Evolutionary conservation across 495 filamentous ascomycete species (phyloP).

Genomic region (Penicillium fimorum): DNA sequence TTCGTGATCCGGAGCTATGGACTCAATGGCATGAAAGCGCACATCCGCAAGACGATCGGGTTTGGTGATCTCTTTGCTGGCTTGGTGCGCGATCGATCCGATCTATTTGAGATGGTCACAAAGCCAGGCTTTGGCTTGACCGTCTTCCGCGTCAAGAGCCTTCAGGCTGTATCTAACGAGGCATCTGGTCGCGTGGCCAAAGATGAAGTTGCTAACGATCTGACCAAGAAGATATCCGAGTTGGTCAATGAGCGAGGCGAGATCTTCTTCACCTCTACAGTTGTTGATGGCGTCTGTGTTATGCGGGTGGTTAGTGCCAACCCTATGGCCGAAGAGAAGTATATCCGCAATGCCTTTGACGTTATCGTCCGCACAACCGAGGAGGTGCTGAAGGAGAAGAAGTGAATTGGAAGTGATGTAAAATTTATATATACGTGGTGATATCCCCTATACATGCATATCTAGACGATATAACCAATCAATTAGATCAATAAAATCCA

Average conservation of each 20-base stretch:
- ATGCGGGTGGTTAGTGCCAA: slow-evolving; percentile 81
- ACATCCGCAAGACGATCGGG: slow-evolving; percentile 64
- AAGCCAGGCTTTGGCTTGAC: slow-evolving; percentile 78
- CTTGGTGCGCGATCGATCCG: slow-evolving; percentile 56
- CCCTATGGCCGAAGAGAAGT: slow-evolving; percentile 64
- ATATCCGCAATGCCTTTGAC: slow-evolving; percentile 73
- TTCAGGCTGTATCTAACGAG: slow-evolving; percentile 21
- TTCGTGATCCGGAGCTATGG: slow-evolving; percentile 91
- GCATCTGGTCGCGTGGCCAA: slow-evolving; percentile 30
- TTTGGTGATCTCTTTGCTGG: slow-evolving; percentile 69
- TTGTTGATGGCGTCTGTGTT: slow-evolving; percentile 72
- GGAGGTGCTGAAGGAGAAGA: slow-evolving; percentile 44
- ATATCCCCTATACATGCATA: background rate
- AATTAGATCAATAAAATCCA: background rate
- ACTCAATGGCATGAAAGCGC: slow-evolving; percentile 68
- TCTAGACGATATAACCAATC: background rate
- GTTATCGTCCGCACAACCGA: slow-evolving; percentile 69
- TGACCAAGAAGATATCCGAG: slow-evolving; percentile 80
- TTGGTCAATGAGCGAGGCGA: slow-evolving; percentile 69
- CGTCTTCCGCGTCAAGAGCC: slow-evolving; percentile 59
- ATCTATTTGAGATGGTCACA: slow-evolving; percentile 76
- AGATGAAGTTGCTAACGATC: slow-evolving; percentile 55
- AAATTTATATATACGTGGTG: background rate
- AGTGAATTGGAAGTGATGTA: background rate
- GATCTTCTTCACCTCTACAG: slow-evolving; percentile 80